These are phyloP conservation scores for Scheffersomyces titani DNA, from an alignment of 1,139 yeast species.

Conservation along the genomic window DNA sequence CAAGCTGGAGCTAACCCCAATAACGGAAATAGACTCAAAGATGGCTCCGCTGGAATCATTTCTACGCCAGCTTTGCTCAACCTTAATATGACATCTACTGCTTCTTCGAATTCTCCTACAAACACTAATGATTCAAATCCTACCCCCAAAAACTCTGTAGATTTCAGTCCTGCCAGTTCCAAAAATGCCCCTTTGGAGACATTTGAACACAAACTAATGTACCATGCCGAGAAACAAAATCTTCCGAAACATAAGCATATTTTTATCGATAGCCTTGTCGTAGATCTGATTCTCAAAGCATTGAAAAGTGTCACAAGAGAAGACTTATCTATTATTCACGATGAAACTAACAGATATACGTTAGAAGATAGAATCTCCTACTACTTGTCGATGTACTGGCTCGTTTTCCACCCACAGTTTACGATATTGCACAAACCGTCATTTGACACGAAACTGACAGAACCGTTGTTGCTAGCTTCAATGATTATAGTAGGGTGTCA, in stretches of 20 bases:
- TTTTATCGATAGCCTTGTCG: slow-evolving; percentile 26
- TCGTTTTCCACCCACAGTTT: slow-evolving; percentile 60
- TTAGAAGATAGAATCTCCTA: slow-evolving; percentile 30
- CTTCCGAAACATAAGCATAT: slow-evolving; percentile 26
- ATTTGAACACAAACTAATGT: slow-evolving; percentile 9
- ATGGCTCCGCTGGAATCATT: not conserved
- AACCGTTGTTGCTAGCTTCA: slow-evolving; percentile 54
- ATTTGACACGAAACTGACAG: slow-evolving; percentile 53
- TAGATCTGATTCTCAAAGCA: slow-evolving; percentile 19
- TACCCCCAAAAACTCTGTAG: slow-evolving; percentile 20
- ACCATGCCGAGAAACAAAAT: slow-evolving; percentile 23
- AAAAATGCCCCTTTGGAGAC: slow-evolving; percentile 14
- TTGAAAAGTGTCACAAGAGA: slow-evolving; percentile 20
- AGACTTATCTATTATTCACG: slow-evolving; percentile 23
- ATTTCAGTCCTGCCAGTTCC: slow-evolving; percentile 15
- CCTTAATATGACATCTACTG: slow-evolving; percentile 20
- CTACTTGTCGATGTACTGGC: slow-evolving; percentile 50
- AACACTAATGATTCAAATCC: slow-evolving; percentile 35
- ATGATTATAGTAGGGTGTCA: slow-evolving; percentile 61
- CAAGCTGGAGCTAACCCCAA: not conserved
- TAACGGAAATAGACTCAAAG: not conserved
- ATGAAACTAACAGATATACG: slow-evolving; percentile 10
- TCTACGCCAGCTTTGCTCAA: slow-evolving; percentile 5
- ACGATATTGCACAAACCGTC: slow-evolving; percentile 66
- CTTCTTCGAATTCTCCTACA: slow-evolving; percentile 38